phyloP scores from a whole-genome alignment of 2,329 filamentous ascomycete genomes.

The Xylaria digitata region DNA sequence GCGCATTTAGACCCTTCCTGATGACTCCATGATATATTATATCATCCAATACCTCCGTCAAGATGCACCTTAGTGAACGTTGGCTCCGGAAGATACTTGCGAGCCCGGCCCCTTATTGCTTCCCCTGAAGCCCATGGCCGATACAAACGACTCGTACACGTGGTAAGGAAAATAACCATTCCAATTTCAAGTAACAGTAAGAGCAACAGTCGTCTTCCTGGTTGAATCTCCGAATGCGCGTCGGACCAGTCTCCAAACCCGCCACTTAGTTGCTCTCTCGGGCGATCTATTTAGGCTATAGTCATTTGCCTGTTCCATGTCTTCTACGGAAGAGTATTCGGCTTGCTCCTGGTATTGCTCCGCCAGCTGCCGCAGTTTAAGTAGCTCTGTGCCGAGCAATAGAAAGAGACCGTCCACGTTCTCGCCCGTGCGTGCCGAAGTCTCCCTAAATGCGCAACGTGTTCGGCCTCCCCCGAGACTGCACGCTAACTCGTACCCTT shows the following conservation, averaged over 20 bases:
- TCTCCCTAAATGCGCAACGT: slow-evolving; percentile 49
- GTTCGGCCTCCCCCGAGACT: slow-evolving; percentile 33
- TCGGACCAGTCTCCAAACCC: slow-evolving; percentile 41
- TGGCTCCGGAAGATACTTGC: neutral
- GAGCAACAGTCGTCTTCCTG: slow-evolving; percentile 25
- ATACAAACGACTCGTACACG: neutral
- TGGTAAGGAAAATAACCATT: neutral
- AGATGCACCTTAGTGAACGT: neutral
- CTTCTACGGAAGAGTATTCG: slow-evolving; percentile 24
- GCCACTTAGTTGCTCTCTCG: slow-evolving; percentile 40
- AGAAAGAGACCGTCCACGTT: slow-evolving; percentile 52
- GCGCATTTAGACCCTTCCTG: neutral
- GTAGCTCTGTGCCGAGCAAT: slow-evolving; percentile 50
- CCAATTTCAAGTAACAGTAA: slow-evolving; percentile 9
- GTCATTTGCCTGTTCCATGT: slow-evolving; percentile 3
- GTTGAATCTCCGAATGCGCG: slow-evolving; percentile 26
- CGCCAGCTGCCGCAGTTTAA: slow-evolving; percentile 47
- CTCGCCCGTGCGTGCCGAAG: slow-evolving; percentile 53
- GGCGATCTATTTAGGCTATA: slow-evolving; percentile 12
- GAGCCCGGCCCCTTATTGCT: neutral
- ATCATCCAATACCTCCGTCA: neutral
- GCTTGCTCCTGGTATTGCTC: slow-evolving; percentile 43
- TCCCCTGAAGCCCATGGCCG: neutral
- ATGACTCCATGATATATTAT: neutral
- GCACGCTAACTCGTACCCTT: slow-evolving; percentile 48